These are phyloP conservation scores for Flaveria floridana DNA, from an alignment of 140 eudicot genomes.

Conservation along the genomic window DNA sequence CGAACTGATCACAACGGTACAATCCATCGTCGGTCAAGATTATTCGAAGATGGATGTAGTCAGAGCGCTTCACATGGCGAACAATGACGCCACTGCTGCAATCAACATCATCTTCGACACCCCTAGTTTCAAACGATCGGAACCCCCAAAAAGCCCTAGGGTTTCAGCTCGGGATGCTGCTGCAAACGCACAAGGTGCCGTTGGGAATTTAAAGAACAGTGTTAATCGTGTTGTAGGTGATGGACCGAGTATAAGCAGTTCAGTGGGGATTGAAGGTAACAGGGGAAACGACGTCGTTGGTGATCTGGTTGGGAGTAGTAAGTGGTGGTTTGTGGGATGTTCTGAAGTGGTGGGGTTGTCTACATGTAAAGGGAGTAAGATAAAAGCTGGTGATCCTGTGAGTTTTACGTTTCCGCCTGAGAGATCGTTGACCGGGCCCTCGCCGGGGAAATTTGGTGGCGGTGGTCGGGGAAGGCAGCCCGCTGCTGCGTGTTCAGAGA, in stretches of 20 bases:
- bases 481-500: slow-evolving; percentile 70
- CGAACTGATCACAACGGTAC: slow-evolving; percentile 58
- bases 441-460: slow-evolving; percentile 58
- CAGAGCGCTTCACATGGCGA: slow-evolving; percentile 96
- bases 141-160: slow-evolving; percentile 36
- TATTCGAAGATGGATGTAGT: slow-evolving; percentile 81
- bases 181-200: slow-evolving; percentile 21
- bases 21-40: slow-evolving; percentile 68
- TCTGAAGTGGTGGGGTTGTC: slow-evolving; percentile 75
- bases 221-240: slow-evolving; percentile 10
- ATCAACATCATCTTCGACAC: slow-evolving; percentile 85
- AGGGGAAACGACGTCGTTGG: slow-evolving; percentile 25
- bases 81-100: slow-evolving; percentile 83
- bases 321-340: slow-evolving; percentile 89
- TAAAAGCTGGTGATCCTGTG: slow-evolving; percentile 66
- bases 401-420: slow-evolving; percentile 60
- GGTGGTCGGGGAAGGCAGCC: slow-evolving; percentile 71
- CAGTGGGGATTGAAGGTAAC: slow-evolving; percentile 29
- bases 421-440: slow-evolving; percentile 37
- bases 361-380: slow-evolving; percentile 82
- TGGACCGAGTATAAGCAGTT: slow-evolving; percentile 23
- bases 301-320: slow-evolving; percentile 26
- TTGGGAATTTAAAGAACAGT: slow-evolving; percentile 21
- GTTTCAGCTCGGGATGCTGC: slow-evolving; percentile 20
- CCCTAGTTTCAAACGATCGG: slow-evolving; percentile 53